A percentile compares a stretch with the other conserved stretches of the same genome.
These are phyloP conservation scores for Russula olivacea DNA, from an alignment of 768 basidiomycete species.

Conservation along the genomic window DNA sequence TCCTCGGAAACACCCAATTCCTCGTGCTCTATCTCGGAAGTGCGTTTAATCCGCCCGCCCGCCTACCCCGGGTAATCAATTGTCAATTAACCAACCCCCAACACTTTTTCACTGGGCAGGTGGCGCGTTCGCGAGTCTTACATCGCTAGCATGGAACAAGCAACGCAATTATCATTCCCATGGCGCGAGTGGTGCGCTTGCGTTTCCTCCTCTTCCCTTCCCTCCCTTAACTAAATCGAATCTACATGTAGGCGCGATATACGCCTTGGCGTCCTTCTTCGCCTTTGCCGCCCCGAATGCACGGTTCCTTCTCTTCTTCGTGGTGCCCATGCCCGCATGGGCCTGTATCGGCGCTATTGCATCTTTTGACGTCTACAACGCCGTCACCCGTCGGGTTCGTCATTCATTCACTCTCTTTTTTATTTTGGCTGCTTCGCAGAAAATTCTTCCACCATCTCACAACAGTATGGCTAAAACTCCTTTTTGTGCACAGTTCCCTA, in stretches of 20 bases:
- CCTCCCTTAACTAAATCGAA: background rate
- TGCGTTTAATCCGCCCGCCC: constrained; percentile 29
- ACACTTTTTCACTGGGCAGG: constrained; percentile 35
- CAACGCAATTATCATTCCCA: constrained; percentile 36
- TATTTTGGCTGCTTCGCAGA: background rate
- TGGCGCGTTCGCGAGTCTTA: constrained; percentile 51
- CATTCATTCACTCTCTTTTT: background rate
- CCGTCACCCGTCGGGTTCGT: constrained; percentile 33
- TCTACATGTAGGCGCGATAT: constrained; percentile 53
- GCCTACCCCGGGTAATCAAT: background rate
- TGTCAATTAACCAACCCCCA: background rate
- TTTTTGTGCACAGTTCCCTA: background rate
- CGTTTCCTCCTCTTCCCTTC: background rate
- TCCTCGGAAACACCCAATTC: constrained; percentile 64
- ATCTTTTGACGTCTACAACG: constrained; percentile 47
- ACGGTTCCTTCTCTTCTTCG: constrained; percentile 65
- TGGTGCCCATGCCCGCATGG: constrained; percentile 80
- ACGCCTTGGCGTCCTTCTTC: constrained; percentile 62
- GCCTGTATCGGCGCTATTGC: constrained; percentile 62
- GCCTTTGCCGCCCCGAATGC: constrained; percentile 63
- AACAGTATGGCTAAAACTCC: background rate
- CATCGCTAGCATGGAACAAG: constrained; percentile 45
- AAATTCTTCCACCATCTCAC: background rate
- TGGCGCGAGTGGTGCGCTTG: constrained; percentile 67
- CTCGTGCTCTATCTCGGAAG: constrained; percentile 69